These are phyloP conservation scores for Paspalum vaginatum DNA, from an alignment of 176 grass and related monocot genomes.

Conservation along the genomic window DNA sequence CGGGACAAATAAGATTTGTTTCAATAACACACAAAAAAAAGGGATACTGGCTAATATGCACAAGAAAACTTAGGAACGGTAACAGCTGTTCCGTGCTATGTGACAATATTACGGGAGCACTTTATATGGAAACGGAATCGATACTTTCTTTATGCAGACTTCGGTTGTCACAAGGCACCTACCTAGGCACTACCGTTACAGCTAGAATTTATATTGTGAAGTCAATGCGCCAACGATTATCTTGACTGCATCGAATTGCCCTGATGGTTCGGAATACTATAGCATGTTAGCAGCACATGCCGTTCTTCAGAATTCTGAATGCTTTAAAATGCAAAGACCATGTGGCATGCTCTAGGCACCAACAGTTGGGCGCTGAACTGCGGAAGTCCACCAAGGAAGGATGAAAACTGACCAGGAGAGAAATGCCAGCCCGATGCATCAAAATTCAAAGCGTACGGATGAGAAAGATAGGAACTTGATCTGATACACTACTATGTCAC, in stretches of 20 bases:
- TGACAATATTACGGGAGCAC: neutral
- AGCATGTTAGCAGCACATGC: slow-evolving; percentile 24
- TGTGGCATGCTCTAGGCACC: neutral
- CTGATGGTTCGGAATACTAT: too few species aligned
- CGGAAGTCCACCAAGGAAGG: slow-evolving; percentile 23
- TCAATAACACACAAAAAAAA: neutral
- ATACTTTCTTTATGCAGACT: neutral
- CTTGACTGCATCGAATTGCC: neutral
- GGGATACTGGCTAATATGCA: neutral
- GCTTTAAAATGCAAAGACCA: neutral
- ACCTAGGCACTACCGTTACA: neutral
- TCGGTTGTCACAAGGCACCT: neutral
- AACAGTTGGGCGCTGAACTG: neutral
- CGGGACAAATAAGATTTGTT: neutral
- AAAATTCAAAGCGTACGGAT: slow-evolving; percentile 2
- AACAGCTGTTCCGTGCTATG: neutral
- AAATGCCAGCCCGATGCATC: neutral
- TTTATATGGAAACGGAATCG: neutral
- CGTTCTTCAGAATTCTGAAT: neutral
- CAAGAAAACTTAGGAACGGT: neutral
- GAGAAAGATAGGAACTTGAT: neutral
- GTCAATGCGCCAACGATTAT: neutral
- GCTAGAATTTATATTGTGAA: neutral
- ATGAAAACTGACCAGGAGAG: slow-evolving; percentile 10
- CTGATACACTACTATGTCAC: neutral